Percentiles rank a stretch among this genome's conserved stretches.
Evolutionary conservation across 2,329 filamentous ascomycete genomes (phyloP).

Genomic region (Cordyceps sp.): DNA sequence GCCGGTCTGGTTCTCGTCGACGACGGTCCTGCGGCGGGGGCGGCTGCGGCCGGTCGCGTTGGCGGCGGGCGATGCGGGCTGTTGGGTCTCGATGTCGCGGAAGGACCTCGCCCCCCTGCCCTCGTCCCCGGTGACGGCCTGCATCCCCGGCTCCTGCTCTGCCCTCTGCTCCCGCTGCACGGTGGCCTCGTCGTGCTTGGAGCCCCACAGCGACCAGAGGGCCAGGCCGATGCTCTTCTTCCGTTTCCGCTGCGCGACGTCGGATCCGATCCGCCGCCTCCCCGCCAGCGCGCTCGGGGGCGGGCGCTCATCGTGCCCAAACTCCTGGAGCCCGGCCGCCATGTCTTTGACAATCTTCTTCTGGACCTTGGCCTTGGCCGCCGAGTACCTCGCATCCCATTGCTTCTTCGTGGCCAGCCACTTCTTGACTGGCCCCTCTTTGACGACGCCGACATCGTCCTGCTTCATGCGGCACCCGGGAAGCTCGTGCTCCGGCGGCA

Average conservation of each 20-base stretch:
- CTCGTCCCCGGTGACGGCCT: conserved; percentile 19
- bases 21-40: conserved; percentile 28
- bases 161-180: conserved; percentile 41
- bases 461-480: conserved; percentile 45
- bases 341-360: conserved; percentile 60
- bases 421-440: conserved; percentile 60
- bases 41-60: conserved; percentile 16
- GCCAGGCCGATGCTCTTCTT: conserved; percentile 59
- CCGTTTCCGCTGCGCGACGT: conserved; percentile 29
- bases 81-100: conserved; percentile 22
- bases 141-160: conserved; percentile 16
- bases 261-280: conserved; percentile 34
- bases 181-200: conserved; percentile 69
- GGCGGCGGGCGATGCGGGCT: conserved; percentile 9
- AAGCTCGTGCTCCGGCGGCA: conserved; percentile 49
- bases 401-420: conserved; percentile 63
- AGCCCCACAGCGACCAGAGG: conserved; percentile 78
- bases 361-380: conserved; percentile 53
- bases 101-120: conserved; percentile 25
- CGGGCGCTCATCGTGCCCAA: conserved; percentile 56
- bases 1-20: conserved; percentile 32
- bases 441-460: conserved; percentile 60
- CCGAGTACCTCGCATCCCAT: conserved; percentile 59
- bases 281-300: conserved; percentile 74
- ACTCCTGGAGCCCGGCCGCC: conserved; percentile 51